These are phyloP conservation scores for Yamadazyma phyllophila DNA, from an alignment of 805 yeast species.

Conservation along the genomic window DNA sequence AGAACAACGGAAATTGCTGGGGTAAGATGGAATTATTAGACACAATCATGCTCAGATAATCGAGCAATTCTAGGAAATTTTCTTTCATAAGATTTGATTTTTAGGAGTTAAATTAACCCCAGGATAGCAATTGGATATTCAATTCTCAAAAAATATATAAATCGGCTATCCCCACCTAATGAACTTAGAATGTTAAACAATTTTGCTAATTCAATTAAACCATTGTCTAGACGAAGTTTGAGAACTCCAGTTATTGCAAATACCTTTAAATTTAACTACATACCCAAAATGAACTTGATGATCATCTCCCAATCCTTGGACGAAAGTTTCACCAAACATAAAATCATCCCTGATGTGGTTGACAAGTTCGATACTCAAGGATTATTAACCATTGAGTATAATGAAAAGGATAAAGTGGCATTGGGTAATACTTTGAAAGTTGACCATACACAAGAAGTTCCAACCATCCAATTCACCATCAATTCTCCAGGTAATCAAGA, in stretches of 20 bases:
- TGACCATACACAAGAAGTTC: constrained; percentile 64
- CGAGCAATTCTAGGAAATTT: constrained; percentile 5
- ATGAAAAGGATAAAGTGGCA: constrained; percentile 59
- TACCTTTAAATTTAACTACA: constrained; percentile 4
- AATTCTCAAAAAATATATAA: constrained; percentile 1
- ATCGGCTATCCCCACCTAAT: neutral
- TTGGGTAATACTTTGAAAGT: constrained; percentile 73
- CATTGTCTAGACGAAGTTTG: constrained; percentile 3
- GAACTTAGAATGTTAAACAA: constrained; percentile 7
- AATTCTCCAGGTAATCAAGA: constrained; percentile 43
- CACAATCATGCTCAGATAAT: constrained; percentile 1
- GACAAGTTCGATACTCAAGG: constrained; percentile 51
- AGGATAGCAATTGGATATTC: constrained; percentile 1
- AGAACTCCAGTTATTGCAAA: constrained; percentile 1
- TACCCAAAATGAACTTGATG: constrained; percentile 39
- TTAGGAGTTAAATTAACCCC: neutral
- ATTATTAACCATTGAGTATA: constrained; percentile 60
- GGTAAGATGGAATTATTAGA: neutral
- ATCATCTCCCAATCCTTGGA: constrained; percentile 56
- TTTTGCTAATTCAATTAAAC: constrained; percentile 2
- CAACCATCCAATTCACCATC: constrained; percentile 65
- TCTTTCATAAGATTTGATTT: neutral
- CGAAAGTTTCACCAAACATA: constrained; percentile 49
- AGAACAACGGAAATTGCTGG: constrained; percentile 5
- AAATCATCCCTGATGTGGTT: constrained; percentile 52